A percentile compares a stretch with the other conserved stretches of the same genome.
Evolutionary conservation across 345 rosid species (phyloP).

Genomic region (Atalantia buxifolia): DNA sequence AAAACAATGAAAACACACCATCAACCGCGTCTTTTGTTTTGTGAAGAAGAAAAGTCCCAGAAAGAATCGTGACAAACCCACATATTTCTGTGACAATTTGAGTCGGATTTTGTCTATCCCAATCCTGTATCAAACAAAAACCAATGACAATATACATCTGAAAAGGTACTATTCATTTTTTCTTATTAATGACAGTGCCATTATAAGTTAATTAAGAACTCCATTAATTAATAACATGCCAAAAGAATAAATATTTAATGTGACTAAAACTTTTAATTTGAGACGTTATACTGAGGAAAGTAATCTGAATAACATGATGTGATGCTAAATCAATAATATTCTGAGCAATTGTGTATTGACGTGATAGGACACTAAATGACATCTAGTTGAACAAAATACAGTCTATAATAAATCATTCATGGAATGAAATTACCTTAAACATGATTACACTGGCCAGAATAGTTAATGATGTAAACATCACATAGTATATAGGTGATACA

Average conservation of each 20-base stretch:
- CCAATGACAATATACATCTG: not conserved
- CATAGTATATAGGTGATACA: conserved; percentile 88
- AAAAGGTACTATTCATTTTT: not conserved
- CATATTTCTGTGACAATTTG: conserved; percentile 78
- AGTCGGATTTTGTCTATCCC: conserved; percentile 84
- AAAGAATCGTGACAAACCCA: conserved; percentile 80
- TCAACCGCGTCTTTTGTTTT: conserved; percentile 78
- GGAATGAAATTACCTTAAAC: conserved; percentile 62
- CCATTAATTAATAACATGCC: not conserved
- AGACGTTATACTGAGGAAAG: not conserved
- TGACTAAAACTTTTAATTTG: not conserved
- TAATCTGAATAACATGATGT: not conserved
- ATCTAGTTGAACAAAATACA: not conserved
- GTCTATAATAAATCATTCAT: not conserved
- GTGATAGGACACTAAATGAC: not conserved
- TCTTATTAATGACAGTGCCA: not conserved
- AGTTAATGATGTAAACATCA: conserved; percentile 85
- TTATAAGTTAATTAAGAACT: not conserved
- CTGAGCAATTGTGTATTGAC: not conserved
- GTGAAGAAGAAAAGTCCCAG: conserved; percentile 87
- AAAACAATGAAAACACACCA: conserved; percentile 35
- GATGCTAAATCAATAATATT: not conserved
- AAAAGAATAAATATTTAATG: not conserved
- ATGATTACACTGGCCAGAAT: conserved; percentile 86
- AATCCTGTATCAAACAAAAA: conserved; percentile 43